These are phyloP conservation scores for Vaccinium corymbosum DNA, from an alignment of 148 eudicot genomes.

Conservation along the genomic window DNA sequence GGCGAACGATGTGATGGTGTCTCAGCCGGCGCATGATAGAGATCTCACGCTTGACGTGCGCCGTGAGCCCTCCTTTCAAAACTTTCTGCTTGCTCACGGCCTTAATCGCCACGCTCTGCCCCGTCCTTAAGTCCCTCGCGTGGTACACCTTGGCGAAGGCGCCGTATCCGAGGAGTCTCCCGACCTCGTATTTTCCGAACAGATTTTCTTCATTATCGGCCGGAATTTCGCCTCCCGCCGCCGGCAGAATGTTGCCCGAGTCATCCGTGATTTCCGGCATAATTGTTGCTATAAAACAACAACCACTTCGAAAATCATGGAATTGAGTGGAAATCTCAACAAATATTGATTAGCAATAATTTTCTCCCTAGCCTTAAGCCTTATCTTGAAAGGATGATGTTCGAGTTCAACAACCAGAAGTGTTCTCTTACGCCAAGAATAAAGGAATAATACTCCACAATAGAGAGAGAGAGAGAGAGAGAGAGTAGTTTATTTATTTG, in stretches of 20 bases:
- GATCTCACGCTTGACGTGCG: constrained; percentile 52
- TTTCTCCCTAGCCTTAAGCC: not conserved
- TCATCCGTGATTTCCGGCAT: constrained; percentile 4
- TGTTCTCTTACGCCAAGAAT: not conserved
- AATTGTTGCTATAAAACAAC: not conserved
- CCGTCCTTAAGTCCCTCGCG: constrained; percentile 40
- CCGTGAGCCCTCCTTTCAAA: constrained; percentile 26
- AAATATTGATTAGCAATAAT: not conserved
- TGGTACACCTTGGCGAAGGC: constrained; percentile 75
- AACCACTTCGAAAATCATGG: not conserved
- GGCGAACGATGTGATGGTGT: constrained; percentile 55
- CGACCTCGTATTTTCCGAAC: constrained; percentile 58
- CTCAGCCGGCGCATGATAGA: constrained; percentile 55
- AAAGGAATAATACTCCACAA: not conserved
- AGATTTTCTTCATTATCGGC: not conserved
- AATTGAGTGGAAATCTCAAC: not conserved
- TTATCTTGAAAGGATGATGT: constrained; percentile 15
- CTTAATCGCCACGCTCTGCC: constrained; percentile 67
- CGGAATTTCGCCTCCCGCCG: not conserved
- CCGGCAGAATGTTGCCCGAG: not conserved
- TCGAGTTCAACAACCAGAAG: constrained; percentile 6
- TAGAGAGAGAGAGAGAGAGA: constrained; percentile 11
- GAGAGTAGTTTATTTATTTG: not conserved
- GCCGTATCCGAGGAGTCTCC: constrained; percentile 58
- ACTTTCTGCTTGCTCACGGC: constrained; percentile 44